These are phyloP conservation scores for Lasiodiplodia theobromae DNA, from an alignment of 2,329 filamentous ascomycete genomes.

Conservation along the genomic window DNA sequence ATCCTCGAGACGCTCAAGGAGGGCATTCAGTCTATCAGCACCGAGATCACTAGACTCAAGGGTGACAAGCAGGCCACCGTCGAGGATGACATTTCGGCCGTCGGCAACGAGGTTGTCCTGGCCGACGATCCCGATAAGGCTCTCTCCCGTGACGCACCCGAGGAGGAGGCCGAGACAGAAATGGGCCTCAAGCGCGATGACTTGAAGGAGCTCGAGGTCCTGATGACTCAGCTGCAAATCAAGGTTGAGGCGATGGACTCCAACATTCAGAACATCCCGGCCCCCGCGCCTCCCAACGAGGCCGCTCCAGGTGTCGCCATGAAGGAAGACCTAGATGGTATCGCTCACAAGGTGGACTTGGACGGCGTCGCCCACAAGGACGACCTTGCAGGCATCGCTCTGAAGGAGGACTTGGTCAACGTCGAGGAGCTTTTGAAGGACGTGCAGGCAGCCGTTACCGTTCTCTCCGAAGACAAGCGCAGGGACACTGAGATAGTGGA, in stretches of 20 bases:
- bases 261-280: constrained; percentile 54
- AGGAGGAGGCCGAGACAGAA: constrained; percentile 35
- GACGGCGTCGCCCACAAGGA: constrained; percentile 47
- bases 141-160: constrained; percentile 48
- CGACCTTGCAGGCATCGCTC: constrained; percentile 45
- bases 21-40: constrained; percentile 77
- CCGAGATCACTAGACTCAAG: constrained; percentile 81
- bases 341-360: constrained; percentile 59
- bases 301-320: constrained; percentile 50
- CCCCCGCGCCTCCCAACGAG: constrained; percentile 50
- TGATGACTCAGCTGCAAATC: constrained; percentile 81
- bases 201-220: constrained; percentile 82
- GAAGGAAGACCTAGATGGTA: constrained; percentile 56
- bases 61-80: constrained; percentile 56
- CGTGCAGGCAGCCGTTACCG: constrained; percentile 68
- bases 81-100: constrained; percentile 58
- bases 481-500: constrained; percentile 43
- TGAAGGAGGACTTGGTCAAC: constrained; percentile 56
- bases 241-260: constrained; percentile 82
- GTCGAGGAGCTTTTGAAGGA: constrained; percentile 57
- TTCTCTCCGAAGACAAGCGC: constrained; percentile 43
- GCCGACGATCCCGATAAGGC: constrained; percentile 58
- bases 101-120: constrained; percentile 64
- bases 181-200: constrained; percentile 71
- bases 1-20: constrained; percentile 86